Evolutionary conservation across 2,329 filamentous ascomycete species (phyloP), one percentile per base, ranked within the genome.

Genomic region (Sporothrix pallida): DNA sequence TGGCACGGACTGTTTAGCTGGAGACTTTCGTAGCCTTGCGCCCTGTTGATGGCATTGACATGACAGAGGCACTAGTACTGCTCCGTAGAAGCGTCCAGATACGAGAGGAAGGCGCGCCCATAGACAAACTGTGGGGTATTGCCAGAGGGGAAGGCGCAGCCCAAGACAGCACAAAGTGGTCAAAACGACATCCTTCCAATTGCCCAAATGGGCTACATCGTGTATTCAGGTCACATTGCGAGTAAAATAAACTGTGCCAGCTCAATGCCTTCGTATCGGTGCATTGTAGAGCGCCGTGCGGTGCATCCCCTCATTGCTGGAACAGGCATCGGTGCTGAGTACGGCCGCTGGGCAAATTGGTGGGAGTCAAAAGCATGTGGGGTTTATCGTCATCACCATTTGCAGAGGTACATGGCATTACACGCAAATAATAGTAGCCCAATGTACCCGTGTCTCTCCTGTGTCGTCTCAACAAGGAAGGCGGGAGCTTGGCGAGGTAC

Each of bases 391-490:
- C 63, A 68, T 68, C 46, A 12, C n/a, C 6, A 1, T 13, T 69
- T 23, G 0, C 37, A 9, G 2, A 31, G 7, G 15, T 42, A 52
- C 65, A 10, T 68, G 9, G 5, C 12, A 26, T 31, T 3, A 1
- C n/a, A 44, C 20, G 15, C 23, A 48, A 26, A 23, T 20, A 26
- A n/a, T 4, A 26, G 37, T 26, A 58, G 9, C n/a, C n/a, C 23
- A 60, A 10, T 48, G 37, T 60, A 48, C 69, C 23, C 10, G 15
- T 23, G 17, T 31, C n/a, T 46, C 42, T 23, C n/a, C 9, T 56
- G 68, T 71, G 26, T 54, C 50, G 50, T 71, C 69, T 54, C 52
- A 71, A 48, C 20, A 48, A 60, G 54, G 69, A 71, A 71, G 69
- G 69, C 69, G 54, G 54, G 69, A 60, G 46, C 67, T 54, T 70